Percentiles rank a stretch among this genome's conserved stretches.
phyloP scores from a whole-genome alignment of 805 yeast species.

The Wickerhamomyces queroliae region DNA sequence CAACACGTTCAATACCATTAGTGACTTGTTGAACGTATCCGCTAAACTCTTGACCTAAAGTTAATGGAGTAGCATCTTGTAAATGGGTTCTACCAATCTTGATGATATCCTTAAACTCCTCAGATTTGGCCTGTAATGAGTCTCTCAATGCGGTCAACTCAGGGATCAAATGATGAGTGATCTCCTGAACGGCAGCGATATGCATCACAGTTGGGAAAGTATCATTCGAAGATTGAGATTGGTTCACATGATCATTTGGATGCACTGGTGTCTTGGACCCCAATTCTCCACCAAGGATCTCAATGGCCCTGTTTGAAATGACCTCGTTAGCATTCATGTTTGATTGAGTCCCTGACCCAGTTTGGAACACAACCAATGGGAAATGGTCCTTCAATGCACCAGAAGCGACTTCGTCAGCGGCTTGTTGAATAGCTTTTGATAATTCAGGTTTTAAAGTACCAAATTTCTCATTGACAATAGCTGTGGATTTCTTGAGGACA shows the following conservation, averaged over 20 bases:
- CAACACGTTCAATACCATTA: constrained; percentile 86
- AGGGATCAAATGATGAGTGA: constrained; percentile 70
- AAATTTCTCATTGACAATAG: constrained; percentile 76
- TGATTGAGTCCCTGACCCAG: constrained; percentile 98
- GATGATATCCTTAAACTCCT: constrained; percentile 84
- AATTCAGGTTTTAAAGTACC: constrained; percentile 83
- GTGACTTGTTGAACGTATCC: constrained; percentile 93
- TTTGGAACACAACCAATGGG: constrained; percentile 98
- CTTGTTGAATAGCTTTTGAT: constrained; percentile 80
- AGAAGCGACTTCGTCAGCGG: constrained; percentile 91
- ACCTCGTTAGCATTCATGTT: constrained; percentile 99
- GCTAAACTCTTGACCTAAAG: constrained; percentile 96
- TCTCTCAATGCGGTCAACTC: constrained; percentile 72
- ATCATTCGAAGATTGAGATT: constrained; percentile 98
- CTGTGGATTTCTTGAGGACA: constrained; percentile 88
- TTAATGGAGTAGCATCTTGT: constrained; percentile 98
- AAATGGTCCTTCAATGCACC: constrained; percentile 92
- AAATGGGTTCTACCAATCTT: constrained; percentile 98
- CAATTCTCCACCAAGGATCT: constrained; percentile 82
- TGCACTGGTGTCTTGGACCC: constrained; percentile 95
- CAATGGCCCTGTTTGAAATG: constrained; percentile 97
- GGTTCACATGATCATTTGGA: constrained; percentile 98
- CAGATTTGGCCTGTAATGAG: constrained; percentile 69
- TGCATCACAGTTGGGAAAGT: constrained; percentile 99
- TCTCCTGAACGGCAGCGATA: constrained; percentile 94